Percentiles rank a stretch among this genome's conserved stretches.
phyloP scores from a whole-genome alignment of 148 eudicot species.

The Linanthus parryae region DNA sequence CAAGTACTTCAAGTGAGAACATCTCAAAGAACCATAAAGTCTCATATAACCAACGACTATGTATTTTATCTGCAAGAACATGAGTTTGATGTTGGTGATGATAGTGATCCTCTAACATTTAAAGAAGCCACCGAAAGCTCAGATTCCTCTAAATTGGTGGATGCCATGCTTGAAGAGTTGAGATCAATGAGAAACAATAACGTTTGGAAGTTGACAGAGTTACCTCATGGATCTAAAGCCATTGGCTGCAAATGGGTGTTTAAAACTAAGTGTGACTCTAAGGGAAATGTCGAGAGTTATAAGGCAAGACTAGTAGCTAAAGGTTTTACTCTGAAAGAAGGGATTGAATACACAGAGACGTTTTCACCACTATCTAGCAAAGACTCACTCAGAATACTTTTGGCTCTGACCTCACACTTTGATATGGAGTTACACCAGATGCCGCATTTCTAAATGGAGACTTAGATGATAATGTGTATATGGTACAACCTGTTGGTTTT shows the following conservation, averaged over 20 bases:
- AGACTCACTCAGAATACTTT: not conserved
- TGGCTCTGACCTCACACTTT: not conserved
- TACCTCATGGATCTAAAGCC: not conserved
- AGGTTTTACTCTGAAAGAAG: not conserved
- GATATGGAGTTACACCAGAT: conserved; percentile 2
- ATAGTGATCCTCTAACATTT: not conserved
- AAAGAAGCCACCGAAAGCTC: not conserved
- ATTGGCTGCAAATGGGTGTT: not conserved
- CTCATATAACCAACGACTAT: not conserved
- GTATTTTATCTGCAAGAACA: not conserved
- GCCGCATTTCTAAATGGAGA: not conserved
- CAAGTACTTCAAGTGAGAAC: not conserved
- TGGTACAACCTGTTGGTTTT: not conserved
- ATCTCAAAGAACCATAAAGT: not conserved
- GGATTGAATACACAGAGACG: not conserved
- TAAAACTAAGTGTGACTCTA: not conserved
- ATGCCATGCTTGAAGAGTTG: not conserved
- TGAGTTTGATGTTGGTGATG: not conserved
- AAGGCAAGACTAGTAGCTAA: not conserved
- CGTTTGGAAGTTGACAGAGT: not conserved
- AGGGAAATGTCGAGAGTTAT: not conserved
- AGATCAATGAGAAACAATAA: too few relatives aligned
- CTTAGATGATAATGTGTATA: not conserved
- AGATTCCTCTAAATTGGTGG: not conserved
- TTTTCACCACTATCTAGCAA: not conserved